These are phyloP conservation scores for Thermochaetoides thermophila DNA, from an alignment of 495 filamentous ascomycete genomes.

Conservation along the genomic window DNA sequence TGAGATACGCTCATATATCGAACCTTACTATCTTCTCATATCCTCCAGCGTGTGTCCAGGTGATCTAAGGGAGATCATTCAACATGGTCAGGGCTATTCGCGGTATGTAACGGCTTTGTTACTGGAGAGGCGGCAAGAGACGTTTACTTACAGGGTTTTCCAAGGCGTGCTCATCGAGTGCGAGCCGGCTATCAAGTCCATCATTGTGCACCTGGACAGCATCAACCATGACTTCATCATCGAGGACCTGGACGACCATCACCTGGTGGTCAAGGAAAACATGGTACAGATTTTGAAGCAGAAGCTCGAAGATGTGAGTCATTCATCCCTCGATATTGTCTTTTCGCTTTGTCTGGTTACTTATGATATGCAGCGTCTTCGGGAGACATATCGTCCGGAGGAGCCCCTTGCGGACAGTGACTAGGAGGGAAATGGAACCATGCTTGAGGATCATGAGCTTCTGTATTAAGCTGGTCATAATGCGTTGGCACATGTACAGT, in stretches of 20 bases:
- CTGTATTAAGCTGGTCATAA: too few relatives aligned
- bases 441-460: neutral
- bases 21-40: neutral
- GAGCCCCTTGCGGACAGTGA: slow-evolving; percentile 28
- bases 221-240: slow-evolving; percentile 39
- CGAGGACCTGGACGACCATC: slow-evolving; percentile 60
- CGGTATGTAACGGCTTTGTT: too few relatives aligned
- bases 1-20: neutral
- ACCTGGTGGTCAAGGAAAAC: slow-evolving; percentile 59
- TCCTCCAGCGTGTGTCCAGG: neutral
- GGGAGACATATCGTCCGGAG: slow-evolving; percentile 26
- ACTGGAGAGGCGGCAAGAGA: too few relatives aligned
- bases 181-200: slow-evolving; percentile 46
- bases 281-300: slow-evolving; percentile 43
- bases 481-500: neutral
- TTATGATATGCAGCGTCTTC: slow-evolving; percentile 27
- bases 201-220: slow-evolving; percentile 46
- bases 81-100: slow-evolving; percentile 9
- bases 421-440: slow-evolving; percentile 12
- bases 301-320: slow-evolving; percentile 42
- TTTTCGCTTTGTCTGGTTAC: too few relatives aligned
- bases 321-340: neutral
- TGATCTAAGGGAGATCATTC: neutral
- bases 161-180: slow-evolving; percentile 60
- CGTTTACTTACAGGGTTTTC: too few relatives aligned